Conservation (phyloP, 495 filamentous ascomycete genomes). For the Penicillium soppii region DNA sequence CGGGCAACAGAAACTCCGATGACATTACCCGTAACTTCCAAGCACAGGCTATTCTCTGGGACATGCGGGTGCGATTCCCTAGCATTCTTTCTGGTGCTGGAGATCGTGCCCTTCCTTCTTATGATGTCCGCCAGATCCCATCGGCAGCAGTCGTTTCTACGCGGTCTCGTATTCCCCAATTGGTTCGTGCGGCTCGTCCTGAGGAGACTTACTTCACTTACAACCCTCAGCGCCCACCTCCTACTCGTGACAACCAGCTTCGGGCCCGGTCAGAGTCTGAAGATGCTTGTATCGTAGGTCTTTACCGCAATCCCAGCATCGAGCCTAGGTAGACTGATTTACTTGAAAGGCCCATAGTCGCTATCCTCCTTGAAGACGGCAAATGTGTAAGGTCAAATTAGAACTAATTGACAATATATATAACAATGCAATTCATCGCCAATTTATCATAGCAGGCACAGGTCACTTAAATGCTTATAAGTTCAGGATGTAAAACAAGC, state of each 20-base stretch:
- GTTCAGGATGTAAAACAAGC: too few species aligned
- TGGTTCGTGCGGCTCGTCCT: not conserved
- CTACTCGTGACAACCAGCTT: not conserved
- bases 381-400: too few species aligned
- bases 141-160: not conserved
- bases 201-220: not conserved
- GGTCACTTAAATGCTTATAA: too few species aligned
- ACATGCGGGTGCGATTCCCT: not conserved
- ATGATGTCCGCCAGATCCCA: not conserved
- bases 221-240: not conserved
- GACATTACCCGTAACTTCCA: not conserved
- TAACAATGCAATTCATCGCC: too few species aligned
- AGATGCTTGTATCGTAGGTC: not conserved
- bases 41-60: not conserved
- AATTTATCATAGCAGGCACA: too few species aligned
- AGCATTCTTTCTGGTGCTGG: not conserved
- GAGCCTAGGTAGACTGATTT: not conserved
- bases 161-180: not conserved
- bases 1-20: too few species aligned
- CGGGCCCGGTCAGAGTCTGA: not conserved
- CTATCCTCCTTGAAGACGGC: too few species aligned
- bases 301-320: not conserved
- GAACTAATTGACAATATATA: too few species aligned
- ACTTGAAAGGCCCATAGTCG: too few species aligned
- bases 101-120: not conserved